Evolutionary conservation across 441 rosid genomes (phyloP), one percentile per base, ranked within the genome.

Genomic region (Pelargonium fulgidum): DNA sequence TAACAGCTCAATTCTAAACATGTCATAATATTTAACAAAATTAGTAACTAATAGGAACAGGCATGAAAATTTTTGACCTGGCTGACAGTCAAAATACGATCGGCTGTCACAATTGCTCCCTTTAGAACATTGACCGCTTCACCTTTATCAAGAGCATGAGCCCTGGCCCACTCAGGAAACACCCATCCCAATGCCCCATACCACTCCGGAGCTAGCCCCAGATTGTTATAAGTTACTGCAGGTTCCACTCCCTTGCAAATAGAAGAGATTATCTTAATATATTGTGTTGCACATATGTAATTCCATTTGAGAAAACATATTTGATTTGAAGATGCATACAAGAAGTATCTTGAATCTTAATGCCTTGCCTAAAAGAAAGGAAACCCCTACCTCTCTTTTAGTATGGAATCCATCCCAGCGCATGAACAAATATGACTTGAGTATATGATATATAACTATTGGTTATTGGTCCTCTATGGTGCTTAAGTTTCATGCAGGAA

Each of bases 111-210:
- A 68, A 93, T 81, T 71, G 96, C 96, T 82, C 99, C 95, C 85
- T 93, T 93, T 29, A 93, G 85, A 77, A 93, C 75, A 84, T 89
- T 93, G 74, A 93, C 96, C 1, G 99, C 97, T 83, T 87, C 95
- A 61, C 99, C 99, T 0, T 90, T 89, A 85, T 93, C 99, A n/a
- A 93, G 97, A 64, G 99, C 97, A 81, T 93, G 99, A 11, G 97
- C 81, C 84, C 99, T 88, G 61, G 97, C 99, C 97, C 96, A 89
- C 6, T 86, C 88, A 6, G 99, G 99, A 74, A 93, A 93, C 64
- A 93, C 95, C 99, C 97, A 91, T 69, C 78, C 99, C 24, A 91
- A 72, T 17, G 97, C 96, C 72, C 95, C 93, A 65, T 89, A 91
- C 99, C 99, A 93, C 69, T 93, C 85, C 0, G 82, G 63, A 66